Conservation (phyloP, 2,329 filamentous ascomycete species). For the Cytospora schulzeri region DNA sequence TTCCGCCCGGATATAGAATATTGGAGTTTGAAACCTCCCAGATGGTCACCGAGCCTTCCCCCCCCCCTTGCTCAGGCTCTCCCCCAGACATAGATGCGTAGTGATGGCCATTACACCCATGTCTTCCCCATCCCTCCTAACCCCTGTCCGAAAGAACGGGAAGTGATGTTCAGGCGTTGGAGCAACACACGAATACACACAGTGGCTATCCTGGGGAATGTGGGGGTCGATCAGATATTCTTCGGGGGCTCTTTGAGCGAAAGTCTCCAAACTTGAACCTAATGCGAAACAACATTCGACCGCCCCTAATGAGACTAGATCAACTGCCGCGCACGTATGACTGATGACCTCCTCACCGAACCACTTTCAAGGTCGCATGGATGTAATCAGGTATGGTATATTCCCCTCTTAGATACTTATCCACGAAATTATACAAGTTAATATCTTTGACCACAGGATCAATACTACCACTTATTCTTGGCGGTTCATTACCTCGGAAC, state of each 20-base stretch:
- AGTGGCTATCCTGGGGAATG: not conserved
- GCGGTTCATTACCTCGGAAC: not conserved
- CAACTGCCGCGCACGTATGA: not conserved
- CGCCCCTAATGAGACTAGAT: conserved; percentile 4
- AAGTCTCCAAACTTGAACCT: too few species aligned
- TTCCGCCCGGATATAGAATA: too few species aligned
- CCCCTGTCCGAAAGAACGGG: not conserved
- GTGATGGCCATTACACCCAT: too few species aligned
- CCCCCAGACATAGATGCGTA: too few species aligned
- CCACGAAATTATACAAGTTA: not conserved
- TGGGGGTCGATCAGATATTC: not conserved
- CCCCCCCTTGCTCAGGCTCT: too few species aligned
- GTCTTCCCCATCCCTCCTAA: too few species aligned
- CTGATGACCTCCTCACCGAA: not conserved
- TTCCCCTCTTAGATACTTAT: not conserved
- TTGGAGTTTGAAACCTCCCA: too few species aligned
- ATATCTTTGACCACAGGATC: not conserved
- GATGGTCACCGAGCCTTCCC: too few species aligned
- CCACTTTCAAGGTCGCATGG: too few species aligned
- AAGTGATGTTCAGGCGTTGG: not conserved
- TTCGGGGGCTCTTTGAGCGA: not conserved
- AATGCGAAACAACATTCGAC: too few species aligned
- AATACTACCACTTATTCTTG: not conserved
- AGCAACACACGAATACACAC: too few species aligned
- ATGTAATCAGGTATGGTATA: too few species aligned